phyloP scores from a whole-genome alignment of 2,329 filamentous ascomycete genomes.

The Pseudopithomyces maydicus region DNA sequence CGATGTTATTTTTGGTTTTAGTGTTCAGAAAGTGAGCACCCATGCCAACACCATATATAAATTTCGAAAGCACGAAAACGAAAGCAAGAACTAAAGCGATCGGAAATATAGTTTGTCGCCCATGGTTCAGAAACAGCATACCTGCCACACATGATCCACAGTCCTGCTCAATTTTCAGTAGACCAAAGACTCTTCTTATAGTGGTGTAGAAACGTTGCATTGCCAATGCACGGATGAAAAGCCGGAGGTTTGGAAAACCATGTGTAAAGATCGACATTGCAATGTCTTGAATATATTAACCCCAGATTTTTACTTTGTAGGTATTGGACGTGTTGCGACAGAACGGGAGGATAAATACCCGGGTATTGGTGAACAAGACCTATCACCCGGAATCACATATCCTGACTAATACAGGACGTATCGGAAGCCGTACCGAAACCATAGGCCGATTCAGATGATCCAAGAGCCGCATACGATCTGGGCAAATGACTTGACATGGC shows the following conservation, averaged over 20 bases:
- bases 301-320: conserved; percentile 9
- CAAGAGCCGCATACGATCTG: conserved; percentile 19
- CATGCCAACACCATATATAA: not conserved
- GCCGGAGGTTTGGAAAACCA: not conserved
- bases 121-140: conserved; percentile 22
- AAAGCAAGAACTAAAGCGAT: conserved; percentile 11
- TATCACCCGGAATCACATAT: not conserved
- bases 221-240: conserved; percentile 5
- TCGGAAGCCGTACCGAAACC: not conserved
- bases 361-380: conserved; percentile 9
- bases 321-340: conserved; percentile 1
- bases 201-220: not conserved
- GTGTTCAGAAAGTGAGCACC: not conserved
- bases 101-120: conserved; percentile 14
- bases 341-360: conserved; percentile 8
- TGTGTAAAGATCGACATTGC: not conserved
- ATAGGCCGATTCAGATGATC: not conserved
- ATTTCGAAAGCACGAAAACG: conserved; percentile 15
- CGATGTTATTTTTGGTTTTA: conserved; percentile 8
- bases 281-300: not conserved
- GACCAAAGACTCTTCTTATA: not conserved
- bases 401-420: not conserved
- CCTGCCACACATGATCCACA: not conserved
- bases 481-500: conserved; percentile 2
- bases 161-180: not conserved